Percentiles rank a stretch among this genome's conserved stretches.
Conservation (phyloP, 805 yeast species). For the Metschnikowia koreensis region DNA sequence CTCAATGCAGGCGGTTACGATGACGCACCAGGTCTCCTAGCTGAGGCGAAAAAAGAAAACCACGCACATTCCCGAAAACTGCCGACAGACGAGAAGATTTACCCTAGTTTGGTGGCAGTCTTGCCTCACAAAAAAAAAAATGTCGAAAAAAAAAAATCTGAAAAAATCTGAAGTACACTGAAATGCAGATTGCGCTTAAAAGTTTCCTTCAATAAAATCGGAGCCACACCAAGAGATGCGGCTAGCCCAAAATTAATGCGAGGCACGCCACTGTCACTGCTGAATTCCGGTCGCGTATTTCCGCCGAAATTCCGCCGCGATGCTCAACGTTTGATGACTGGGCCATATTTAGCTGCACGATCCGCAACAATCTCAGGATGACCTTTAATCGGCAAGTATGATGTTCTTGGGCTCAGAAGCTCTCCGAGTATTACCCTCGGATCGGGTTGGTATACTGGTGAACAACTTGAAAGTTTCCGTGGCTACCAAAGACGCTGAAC, state of each 20-base stretch:
- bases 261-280: neutral
- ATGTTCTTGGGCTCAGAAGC: conserved; percentile 11
- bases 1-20: neutral
- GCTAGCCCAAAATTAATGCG: neutral
- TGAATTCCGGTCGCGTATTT: neutral
- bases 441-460: conserved; percentile 14
- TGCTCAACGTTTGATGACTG: neutral
- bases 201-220: neutral
- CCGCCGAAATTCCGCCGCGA: conserved; percentile 8
- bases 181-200: too few relatives aligned
- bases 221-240: neutral
- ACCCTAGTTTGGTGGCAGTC: neutral
- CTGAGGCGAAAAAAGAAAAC: too few relatives aligned
- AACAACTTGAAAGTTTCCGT: conserved; percentile 15
- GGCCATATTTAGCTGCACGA: neutral
- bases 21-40: neutral
- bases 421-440: conserved; percentile 11
- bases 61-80: too few relatives aligned
- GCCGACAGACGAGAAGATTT: neutral
- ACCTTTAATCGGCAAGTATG: neutral
- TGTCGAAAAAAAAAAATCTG: too few relatives aligned
- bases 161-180: too few relatives aligned
- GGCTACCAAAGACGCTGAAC: conserved; percentile 12
- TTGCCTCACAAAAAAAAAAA: neutral
- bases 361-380: neutral